Conservation (phyloP, 805 yeast species). For the Candida loeiensis region DNA sequence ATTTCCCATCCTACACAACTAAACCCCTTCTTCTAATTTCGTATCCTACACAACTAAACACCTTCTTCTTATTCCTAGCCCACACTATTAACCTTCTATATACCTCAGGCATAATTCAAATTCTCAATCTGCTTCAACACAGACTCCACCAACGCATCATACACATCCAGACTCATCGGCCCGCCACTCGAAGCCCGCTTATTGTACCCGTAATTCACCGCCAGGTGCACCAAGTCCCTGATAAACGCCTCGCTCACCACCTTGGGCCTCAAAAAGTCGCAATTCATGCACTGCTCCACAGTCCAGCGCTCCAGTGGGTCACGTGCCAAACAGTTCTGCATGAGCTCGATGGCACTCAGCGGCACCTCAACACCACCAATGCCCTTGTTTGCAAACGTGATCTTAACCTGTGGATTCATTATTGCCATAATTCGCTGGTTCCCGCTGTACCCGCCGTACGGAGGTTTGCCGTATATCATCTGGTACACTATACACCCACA, state of each 20-base stretch:
- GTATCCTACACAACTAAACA: background rate
- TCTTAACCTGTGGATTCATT: slow-evolving; percentile 75
- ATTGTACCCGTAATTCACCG: slow-evolving; percentile 66
- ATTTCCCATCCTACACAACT: too few species aligned
- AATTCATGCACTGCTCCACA: slow-evolving; percentile 54
- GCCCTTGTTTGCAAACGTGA: slow-evolving; percentile 62
- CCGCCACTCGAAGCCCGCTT: slow-evolving; percentile 36
- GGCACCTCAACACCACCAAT: slow-evolving; percentile 65
- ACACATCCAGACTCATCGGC: slow-evolving; percentile 35
- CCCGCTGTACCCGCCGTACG: slow-evolving; percentile 77
- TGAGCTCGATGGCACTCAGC: slow-evolving; percentile 61
- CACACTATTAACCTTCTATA: too few species aligned
- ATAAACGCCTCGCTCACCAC: slow-evolving; percentile 65
- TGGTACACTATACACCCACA: slow-evolving; percentile 95
- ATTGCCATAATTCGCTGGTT: slow-evolving; percentile 78
- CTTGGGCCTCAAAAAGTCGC: slow-evolving; percentile 72
- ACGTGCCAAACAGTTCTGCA: slow-evolving; percentile 66
- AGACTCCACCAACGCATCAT: slow-evolving; percentile 42
- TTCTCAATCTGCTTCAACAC: slow-evolving; percentile 54
- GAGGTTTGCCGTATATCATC: slow-evolving; percentile 91
- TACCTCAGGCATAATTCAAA: slow-evolving; percentile 30
- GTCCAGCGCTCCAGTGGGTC: slow-evolving; percentile 69
- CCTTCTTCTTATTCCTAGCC: background rate
- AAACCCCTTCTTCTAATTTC: too few species aligned
- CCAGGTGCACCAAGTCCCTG: slow-evolving; percentile 68